Evolutionary conservation across 768 basidiomycete species (phyloP), one percentile per base, ranked within the genome.

Genomic region (Podaxis pistillaris): DNA sequence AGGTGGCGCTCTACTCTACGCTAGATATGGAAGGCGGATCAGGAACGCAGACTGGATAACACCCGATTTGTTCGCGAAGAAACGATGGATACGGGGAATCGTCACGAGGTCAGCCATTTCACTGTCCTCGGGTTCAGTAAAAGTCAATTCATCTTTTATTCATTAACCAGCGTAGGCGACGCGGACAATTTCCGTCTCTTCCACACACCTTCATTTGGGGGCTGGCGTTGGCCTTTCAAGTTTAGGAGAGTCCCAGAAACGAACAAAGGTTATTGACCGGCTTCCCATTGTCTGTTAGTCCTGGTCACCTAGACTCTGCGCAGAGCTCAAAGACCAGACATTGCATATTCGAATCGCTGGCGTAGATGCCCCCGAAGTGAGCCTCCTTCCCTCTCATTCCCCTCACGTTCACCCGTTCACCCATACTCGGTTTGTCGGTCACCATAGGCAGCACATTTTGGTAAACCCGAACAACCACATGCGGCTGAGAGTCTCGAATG

Each of bases 361-460:
- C 0, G 86, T 94, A 4, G 96, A 98, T 71, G 96, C 96, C 0
- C 96, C 96, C 0, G 96, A 98, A 80, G 93, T 91, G 67, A 33
- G 71, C 58, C 51, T 51, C 19, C 38, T 52, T 53, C 19, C 40
- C 55, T 19, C n/a, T 55, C 17, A 33, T 56, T 58, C 33, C 30
- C 12, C 15, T 56, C 38, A 24, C 6, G 33, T 33, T 33, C 63
- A n/a, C 46, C 2, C 4, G 36, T 24, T 60, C 56, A 38, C 13
- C 44, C 22, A 57, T 9, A 17, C 49, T 62, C 12, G 59, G 44
- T 22, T 53, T 44, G 12, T 26, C 4, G 8, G 49, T 51, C 7
- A 9, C 2, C 8, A 1, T 60, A 93, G 92, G 83, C 79, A n/a
- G 79, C 87, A 0, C 91, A 97, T 72, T 96, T 94, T 66, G 96